Percentiles rank a stretch among this genome's conserved stretches.
Evolutionary conservation across 495 filamentous ascomycete species (phyloP).

Genomic region (Bacidia rubella): DNA sequence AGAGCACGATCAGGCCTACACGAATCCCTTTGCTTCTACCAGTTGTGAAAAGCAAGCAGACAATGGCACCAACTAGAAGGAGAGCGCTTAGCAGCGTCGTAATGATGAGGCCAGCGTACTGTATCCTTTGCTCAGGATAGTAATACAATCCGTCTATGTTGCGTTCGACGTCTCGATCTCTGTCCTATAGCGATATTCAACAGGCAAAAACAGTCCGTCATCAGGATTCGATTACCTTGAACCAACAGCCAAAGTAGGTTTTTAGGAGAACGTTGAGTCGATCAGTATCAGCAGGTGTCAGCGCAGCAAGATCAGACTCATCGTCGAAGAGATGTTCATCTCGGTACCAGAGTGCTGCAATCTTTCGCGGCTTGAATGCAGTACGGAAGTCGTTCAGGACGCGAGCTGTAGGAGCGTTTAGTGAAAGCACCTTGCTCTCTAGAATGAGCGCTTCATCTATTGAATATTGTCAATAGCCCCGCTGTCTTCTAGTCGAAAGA

Average conservation of each 20-base stretch:
- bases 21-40: constrained; percentile 1
- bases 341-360: constrained; percentile 4
- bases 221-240: neutral
- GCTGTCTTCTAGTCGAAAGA: neutral
- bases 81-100: constrained; percentile 16
- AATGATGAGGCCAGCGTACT: constrained; percentile 9
- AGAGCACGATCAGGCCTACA: constrained; percentile 21
- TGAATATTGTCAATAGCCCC: neutral
- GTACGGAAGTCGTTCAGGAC: constrained; percentile 4
- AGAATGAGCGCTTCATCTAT: constrained; percentile 17
- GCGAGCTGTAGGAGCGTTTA: constrained; percentile 6
- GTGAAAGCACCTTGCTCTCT: constrained; percentile 12
- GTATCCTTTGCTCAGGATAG: constrained; percentile 8
- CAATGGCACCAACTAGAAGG: constrained; percentile 21
- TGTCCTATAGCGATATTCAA: neutral
- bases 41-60: constrained; percentile 12
- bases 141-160: constrained; percentile 5
- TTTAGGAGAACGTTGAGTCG: constrained; percentile 11
- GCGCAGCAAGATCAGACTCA: constrained; percentile 8
- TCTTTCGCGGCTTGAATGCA: constrained; percentile 1
- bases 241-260: constrained; percentile 8
- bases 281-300: constrained; percentile 12
- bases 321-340: constrained; percentile 12
- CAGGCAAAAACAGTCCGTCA: neutral
- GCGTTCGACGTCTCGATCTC: neutral